Evolutionary conservation across 495 filamentous ascomycete species (phyloP).

Genomic region (Penicilliopsis zonata): DNA sequence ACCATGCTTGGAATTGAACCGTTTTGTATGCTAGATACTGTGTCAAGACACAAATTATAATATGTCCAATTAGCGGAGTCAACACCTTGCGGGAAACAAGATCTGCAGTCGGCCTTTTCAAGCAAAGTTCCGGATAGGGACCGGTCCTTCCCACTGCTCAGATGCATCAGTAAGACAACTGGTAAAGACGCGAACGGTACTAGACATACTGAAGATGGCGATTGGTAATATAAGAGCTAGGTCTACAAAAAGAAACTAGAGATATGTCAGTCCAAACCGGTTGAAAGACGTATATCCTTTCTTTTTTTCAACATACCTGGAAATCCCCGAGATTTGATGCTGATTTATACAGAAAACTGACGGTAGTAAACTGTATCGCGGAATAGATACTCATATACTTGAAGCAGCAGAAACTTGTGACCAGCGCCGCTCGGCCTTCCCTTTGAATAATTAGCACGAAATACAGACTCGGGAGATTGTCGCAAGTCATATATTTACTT

Average conservation of each 20-base stretch:
- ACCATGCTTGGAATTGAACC: conserved; percentile 72
- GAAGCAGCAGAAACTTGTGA: conserved; percentile 98
- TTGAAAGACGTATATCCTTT: background rate
- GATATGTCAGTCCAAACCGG: background rate
- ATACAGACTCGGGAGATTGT: background rate
- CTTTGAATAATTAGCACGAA: conserved; percentile 22
- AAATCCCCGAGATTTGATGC: conserved; percentile 96
- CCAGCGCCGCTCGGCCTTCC: conserved; percentile 86
- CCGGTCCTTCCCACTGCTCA: conserved; percentile 82
- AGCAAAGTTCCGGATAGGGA: conserved; percentile 63
- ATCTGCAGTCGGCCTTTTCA: conserved; percentile 82
- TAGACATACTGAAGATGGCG: conserved; percentile 74
- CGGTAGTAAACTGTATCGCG: conserved; percentile 97
- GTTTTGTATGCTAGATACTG: conserved; percentile 61
- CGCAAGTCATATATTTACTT: conserved; percentile 30
- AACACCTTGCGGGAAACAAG: conserved; percentile 91
- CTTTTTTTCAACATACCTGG: conserved; percentile 39
- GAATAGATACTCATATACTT: conserved; percentile 99
- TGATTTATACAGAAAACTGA: conserved; percentile 93
- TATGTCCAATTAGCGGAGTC: conserved; percentile 80
- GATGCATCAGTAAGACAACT: background rate
- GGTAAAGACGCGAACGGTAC: conserved; percentile 1
- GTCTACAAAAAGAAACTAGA: conserved; percentile 85
- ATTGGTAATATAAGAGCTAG: conserved; percentile 87
- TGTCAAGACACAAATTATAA: conserved; percentile 64